These are phyloP conservation scores for Flaveria trinervia DNA, from an alignment of 129 eudicot genomes.

Conservation along the genomic window DNA sequence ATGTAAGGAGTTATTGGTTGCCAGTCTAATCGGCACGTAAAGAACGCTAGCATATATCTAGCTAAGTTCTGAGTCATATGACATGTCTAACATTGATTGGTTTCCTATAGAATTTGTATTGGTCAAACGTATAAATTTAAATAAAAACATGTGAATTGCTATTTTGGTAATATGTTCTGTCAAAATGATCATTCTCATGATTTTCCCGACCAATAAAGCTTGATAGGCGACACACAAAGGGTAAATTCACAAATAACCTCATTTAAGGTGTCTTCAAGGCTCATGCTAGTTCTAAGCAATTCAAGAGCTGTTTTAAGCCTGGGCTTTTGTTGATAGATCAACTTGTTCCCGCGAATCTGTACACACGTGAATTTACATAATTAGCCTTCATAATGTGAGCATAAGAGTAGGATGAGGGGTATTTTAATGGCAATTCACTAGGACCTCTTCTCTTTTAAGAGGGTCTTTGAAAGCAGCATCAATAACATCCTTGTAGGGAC, in stretches of 20 bases:
- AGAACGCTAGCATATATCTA: too few relatives aligned
- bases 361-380: conserved; percentile 11
- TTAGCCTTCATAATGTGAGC: not conserved
- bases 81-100: too few relatives aligned
- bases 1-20: too few relatives aligned
- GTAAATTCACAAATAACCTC: conserved; percentile 48
- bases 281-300: conserved; percentile 92
- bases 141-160: not conserved
- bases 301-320: conserved; percentile 94
- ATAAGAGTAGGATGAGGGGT: not conserved
- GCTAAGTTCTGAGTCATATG: too few relatives aligned
- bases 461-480: conserved; percentile 96
- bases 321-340: conserved; percentile 87
- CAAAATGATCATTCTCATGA: too few relatives aligned
- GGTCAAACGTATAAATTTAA: too few relatives aligned
- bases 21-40: too few relatives aligned
- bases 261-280: conserved; percentile 71
- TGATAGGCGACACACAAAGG: not conserved
- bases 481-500: conserved; percentile 90
- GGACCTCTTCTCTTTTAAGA: conserved; percentile 73
- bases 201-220: not conserved
- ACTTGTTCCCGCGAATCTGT: conserved; percentile 81
- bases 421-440: conserved; percentile 4
- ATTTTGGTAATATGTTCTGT: not conserved
- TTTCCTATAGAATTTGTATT: too few relatives aligned